Evolutionary conservation across 805 yeast species (phyloP).

Genomic region (Suhomyces sp.): DNA sequence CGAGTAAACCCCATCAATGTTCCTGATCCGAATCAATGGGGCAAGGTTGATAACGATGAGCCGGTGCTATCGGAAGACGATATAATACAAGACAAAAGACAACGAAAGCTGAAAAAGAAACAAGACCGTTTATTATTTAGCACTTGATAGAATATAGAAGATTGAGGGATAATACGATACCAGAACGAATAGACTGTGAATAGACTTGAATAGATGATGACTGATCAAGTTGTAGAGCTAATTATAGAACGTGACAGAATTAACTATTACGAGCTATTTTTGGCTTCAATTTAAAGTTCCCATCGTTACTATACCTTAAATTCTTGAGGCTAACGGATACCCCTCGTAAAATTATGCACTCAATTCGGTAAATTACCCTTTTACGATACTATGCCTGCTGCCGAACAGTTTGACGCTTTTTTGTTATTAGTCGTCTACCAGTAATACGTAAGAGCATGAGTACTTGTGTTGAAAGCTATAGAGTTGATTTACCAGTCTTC

Average conservation of each 20-base stretch:
- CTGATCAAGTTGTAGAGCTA: background rate
- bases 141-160: background rate
- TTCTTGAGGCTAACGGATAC: background rate
- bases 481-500: background rate
- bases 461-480: no score
- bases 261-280: background rate
- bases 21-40: constrained; percentile 26
- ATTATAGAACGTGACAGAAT: background rate
- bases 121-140: constrained; percentile 7
- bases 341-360: background rate
- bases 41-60: constrained; percentile 7
- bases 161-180: background rate
- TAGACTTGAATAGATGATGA: background rate
- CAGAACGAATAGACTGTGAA: background rate
- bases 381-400: background rate
- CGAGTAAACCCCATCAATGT: constrained; percentile 51
- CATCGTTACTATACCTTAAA: background rate
- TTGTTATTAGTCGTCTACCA: background rate
- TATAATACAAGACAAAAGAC: constrained; percentile 9
- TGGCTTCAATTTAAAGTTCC: background rate
- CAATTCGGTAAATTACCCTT: background rate
- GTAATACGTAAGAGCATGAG: no score
- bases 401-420: background rate
- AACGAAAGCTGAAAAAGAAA: constrained; percentile 11
- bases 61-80: constrained; percentile 1